Base-by-base conservation (phyloP, 805 yeast species). In the Teunomyces stri region DNA sequence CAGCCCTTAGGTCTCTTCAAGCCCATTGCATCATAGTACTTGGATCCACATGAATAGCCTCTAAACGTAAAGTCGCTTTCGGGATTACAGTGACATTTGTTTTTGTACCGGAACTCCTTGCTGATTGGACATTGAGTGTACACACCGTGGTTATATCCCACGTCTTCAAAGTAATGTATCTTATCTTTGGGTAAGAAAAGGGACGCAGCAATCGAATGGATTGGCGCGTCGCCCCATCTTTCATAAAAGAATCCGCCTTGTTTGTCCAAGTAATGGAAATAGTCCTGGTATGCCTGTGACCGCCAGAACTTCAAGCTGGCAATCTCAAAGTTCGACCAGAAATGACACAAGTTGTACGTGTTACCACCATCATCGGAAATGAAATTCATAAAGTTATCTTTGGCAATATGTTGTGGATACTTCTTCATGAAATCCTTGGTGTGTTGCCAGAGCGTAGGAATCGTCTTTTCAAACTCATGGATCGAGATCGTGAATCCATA, bases 141-240 rank as follows among this genome's bases (percentile, higher is more conserved):
- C 18, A 95, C 96, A 47, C 78, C 83, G 61, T 89, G 96, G 70
- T 64, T 85, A 66, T 89, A 89, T 39, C 96, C 96, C 50, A 89
- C 79, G 58, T 89, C 96, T 51, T 81, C 85, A 62, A 90, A 90
- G 76, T 85, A 63, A 61, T 89, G 96, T 44, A 89, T 68, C 60
- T 85, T 72, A 53, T 80, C 82, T 62, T 78, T 80, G 46, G 86
- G 81, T 62, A 88, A 64, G 69, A 89, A 87, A 51, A 89, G 71
- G 2, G 94, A 72, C 11, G 89, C 96, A 20, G 94, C 96, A 59
- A 89, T 83, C 4, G 95, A 86, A 66, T 89, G 96, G 37, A 89
- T 85, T 29, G 96, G 96, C 18, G 96, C 96, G 66, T 89, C 96
- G 55, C 96, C 96, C 96, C 96, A 88, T 68, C 96, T 79, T 72